phyloP scores from a whole-genome alignment of 768 basidiomycete species.

The Lactarius hatsudake region DNA sequence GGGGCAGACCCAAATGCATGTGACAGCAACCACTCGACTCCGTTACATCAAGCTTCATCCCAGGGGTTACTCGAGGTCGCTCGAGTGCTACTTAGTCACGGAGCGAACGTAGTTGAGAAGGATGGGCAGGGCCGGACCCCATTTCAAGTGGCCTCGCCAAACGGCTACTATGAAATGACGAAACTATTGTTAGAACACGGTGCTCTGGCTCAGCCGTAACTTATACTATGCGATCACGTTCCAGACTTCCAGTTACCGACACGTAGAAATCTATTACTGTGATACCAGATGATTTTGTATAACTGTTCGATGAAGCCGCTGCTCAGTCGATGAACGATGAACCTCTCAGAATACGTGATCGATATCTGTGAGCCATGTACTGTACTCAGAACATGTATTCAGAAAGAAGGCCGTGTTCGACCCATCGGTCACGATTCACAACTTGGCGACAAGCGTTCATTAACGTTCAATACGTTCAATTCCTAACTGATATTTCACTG shows the following conservation, averaged over 20 bases:
- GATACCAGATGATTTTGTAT: not conserved
- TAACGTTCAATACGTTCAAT: too few species aligned
- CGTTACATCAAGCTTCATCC: not conserved
- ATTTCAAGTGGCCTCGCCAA: not conserved
- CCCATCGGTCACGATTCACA: too few species aligned
- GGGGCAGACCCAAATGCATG: not conserved
- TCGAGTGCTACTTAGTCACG: not conserved
- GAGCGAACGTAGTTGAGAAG: not conserved
- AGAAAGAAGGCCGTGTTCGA: too few species aligned
- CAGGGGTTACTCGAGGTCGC: not conserved
- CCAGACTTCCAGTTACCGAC: not conserved
- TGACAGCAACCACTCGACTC: not conserved
- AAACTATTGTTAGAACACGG: not conserved
- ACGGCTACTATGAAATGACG: not conserved
- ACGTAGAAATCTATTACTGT: not conserved
- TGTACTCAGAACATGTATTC: too few species aligned
- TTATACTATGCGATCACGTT: not conserved
- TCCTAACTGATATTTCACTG: not conserved
- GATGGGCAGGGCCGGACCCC: not conserved
- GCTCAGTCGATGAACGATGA: too few species aligned
- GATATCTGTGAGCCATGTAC: too few species aligned
- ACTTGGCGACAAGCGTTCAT: too few species aligned
- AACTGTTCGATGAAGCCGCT: too few species aligned
- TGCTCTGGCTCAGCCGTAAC: not conserved
- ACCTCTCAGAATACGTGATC: too few species aligned